A percentile compares a stretch with the other conserved stretches of the same genome.
phyloP scores from a whole-genome alignment of 768 basidiomycete genomes.

The Fistulinella prunicolor region DNA sequence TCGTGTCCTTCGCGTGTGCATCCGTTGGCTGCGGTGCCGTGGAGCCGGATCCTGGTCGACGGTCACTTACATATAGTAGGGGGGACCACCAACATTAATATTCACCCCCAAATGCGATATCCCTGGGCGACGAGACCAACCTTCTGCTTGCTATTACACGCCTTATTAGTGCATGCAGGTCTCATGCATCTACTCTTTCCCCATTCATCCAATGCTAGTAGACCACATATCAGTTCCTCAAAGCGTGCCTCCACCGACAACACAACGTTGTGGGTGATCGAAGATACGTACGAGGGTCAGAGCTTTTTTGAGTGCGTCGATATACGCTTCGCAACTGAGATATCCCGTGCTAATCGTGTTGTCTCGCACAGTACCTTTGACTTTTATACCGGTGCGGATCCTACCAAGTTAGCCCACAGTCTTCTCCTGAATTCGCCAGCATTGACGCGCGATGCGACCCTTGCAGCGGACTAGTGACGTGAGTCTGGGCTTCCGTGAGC shows the following conservation, averaged over 20 bases:
- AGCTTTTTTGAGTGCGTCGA: constrained; percentile 66
- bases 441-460: constrained; percentile 12
- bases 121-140: constrained; percentile 5
- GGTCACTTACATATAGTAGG: background rate
- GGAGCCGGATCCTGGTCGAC: constrained; percentile 5
- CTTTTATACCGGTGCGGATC: constrained; percentile 62
- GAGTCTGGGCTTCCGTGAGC: constrained; percentile 25
- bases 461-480: constrained; percentile 69
- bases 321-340: background rate
- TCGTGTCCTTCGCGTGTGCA: constrained; percentile 21
- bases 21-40: constrained; percentile 16
- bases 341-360: constrained; percentile 5
- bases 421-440: constrained; percentile 10
- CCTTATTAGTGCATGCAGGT: constrained; percentile 15
- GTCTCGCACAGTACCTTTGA: constrained; percentile 44
- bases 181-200: constrained; percentile 5
- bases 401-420: constrained; percentile 48
- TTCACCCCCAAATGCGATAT: constrained; percentile 15
- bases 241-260: constrained; percentile 16
- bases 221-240: constrained; percentile 3
- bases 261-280: constrained; percentile 60
- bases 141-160: constrained; percentile 13
- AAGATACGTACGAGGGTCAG: constrained; percentile 64
- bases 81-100: constrained; percentile 4
- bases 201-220: background rate